Conservation (phyloP, 148 eudicot genomes). For the Bassia scoparia region DNA sequence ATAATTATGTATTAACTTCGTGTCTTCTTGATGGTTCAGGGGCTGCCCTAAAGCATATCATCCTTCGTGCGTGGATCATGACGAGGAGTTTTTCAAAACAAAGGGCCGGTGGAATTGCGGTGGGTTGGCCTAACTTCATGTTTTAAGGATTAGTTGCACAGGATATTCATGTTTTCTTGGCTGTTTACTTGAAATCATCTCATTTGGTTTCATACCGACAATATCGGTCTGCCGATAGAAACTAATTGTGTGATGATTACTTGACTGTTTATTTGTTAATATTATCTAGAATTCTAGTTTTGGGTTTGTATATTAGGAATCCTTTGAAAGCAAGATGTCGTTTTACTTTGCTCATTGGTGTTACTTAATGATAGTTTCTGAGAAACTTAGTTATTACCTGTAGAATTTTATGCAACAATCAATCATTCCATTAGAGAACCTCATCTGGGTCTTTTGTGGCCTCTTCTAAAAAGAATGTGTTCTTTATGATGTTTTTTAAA, state of each 20-base stretch:
- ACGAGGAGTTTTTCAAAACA: slow-evolving; percentile 70
- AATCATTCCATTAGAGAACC: too few relatives aligned
- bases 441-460: too few relatives aligned
- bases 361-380: too few relatives aligned
- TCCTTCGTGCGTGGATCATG: slow-evolving; percentile 84
- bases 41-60: slow-evolving; percentile 94
- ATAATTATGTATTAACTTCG: not conserved
- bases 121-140: slow-evolving; percentile 25
- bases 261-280: not conserved
- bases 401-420: too few relatives aligned
- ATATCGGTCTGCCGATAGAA: too few relatives aligned
- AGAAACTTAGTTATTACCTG: too few relatives aligned
- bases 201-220: not conserved
- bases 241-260: not conserved
- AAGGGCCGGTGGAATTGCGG: slow-evolving; percentile 96
- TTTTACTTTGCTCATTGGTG: too few relatives aligned
- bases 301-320: too few relatives aligned
- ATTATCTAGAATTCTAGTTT: too few relatives aligned
- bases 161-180: not conserved
- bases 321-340: too few relatives aligned
- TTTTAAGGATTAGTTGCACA: not conserved
- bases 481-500: not conserved
- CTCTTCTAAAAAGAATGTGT: too few relatives aligned
- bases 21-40: slow-evolving; percentile 43
- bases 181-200: not conserved